Evolutionary conservation across 352 stramenopile genomes (phyloP).

Genomic region (Phytophthora niederhauseri): DNA sequence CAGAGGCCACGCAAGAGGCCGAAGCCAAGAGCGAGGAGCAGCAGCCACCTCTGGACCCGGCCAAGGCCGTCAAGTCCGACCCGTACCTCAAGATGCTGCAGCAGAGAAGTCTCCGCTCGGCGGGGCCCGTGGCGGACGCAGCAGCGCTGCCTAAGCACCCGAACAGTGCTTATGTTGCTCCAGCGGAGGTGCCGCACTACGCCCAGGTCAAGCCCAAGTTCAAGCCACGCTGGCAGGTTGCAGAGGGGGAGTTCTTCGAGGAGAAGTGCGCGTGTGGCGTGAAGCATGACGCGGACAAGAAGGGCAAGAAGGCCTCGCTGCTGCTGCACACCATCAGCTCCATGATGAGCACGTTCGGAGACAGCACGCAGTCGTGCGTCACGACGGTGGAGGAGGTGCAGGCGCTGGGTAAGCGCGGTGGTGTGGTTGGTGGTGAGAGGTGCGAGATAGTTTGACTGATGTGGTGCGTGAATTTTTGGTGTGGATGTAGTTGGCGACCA

Average conservation of each 20-base stretch:
- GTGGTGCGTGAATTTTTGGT: background rate
- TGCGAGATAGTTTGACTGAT: conserved; percentile 11
- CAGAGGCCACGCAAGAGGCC: conserved; percentile 2
- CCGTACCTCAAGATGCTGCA: conserved; percentile 86
- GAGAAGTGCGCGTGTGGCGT: conserved; percentile 59
- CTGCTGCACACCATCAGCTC: conserved; percentile 69
- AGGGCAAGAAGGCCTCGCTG: conserved; percentile 44
- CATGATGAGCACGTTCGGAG: conserved; percentile 89
- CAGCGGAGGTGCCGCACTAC: conserved; percentile 57
- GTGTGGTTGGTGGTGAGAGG: background rate
- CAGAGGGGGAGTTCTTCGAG: conserved; percentile 78
- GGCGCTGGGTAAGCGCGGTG: conserved; percentile 40
- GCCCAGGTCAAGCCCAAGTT: conserved; percentile 38
- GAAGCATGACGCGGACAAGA: conserved; percentile 50
- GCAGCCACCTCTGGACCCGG: conserved; percentile 15
- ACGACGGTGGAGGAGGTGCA: conserved; percentile 67
- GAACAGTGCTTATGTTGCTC: conserved; percentile 69
- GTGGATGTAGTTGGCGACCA: conserved; percentile 58
- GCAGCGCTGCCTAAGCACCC: conserved; percentile 34
- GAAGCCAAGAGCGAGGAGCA: conserved; percentile 18
- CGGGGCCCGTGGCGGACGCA: background rate
- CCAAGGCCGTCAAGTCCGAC: conserved; percentile 52
- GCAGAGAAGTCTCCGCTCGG: conserved; percentile 57
- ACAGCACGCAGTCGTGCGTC: conserved; percentile 60
- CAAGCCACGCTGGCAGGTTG: conserved; percentile 70